Evolutionary conservation across 2,329 filamentous ascomycete species (phyloP).

Genomic region (Exophiala mesophila): DNA sequence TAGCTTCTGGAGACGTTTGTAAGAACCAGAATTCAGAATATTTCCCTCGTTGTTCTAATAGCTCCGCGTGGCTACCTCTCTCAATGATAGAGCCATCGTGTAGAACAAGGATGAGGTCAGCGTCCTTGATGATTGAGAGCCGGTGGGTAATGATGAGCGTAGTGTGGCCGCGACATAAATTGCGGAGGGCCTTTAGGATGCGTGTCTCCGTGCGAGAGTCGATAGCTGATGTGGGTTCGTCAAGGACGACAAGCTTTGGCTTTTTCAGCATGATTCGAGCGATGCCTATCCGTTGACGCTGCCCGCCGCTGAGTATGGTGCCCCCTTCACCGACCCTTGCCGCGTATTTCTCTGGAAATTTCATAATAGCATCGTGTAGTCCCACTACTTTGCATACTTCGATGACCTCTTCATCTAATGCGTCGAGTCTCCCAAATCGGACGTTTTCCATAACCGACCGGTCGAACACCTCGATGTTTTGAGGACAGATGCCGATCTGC

Average conservation of each 20-base stretch:
- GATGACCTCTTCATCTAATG: conserved; percentile 56
- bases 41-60: background rate
- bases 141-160: conserved; percentile 49
- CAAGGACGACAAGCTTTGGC: conserved; percentile 41
- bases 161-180: conserved; percentile 46
- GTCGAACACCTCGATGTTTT: conserved; percentile 61
- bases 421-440: conserved; percentile 55
- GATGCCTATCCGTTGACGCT: conserved; percentile 47
- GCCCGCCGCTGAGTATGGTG: conserved; percentile 48
- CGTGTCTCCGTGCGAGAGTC: conserved; percentile 41
- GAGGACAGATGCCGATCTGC: conserved; percentile 59
- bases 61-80: conserved; percentile 45
- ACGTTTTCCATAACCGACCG: conserved; percentile 60
- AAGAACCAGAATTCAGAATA: background rate
- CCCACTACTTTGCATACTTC: conserved; percentile 57
- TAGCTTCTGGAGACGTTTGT: conserved; percentile 46
- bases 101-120: conserved; percentile 62
- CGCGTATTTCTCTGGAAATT: conserved; percentile 51
- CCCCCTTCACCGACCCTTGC: conserved; percentile 47
- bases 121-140: conserved; percentile 39
- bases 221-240: conserved; percentile 49
- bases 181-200: conserved; percentile 45
- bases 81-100: conserved; percentile 58
- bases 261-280: conserved; percentile 41
- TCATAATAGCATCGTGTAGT: conserved; percentile 60